These are phyloP conservation scores for Euphorbia peplus DNA, from an alignment of 345 rosid species.

Conservation along the genomic window DNA sequence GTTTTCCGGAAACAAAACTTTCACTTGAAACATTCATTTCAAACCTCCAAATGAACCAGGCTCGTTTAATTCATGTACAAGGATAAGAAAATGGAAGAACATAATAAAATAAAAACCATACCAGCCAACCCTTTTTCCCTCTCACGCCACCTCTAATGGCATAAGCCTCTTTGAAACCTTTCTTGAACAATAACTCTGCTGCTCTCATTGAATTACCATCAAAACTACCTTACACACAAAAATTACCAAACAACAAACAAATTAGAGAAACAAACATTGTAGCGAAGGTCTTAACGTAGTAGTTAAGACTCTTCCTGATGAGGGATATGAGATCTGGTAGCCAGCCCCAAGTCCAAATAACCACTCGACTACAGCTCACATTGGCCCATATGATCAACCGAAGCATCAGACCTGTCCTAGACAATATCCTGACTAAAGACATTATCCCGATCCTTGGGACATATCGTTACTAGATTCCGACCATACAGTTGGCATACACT, in stretches of 20 bases:
- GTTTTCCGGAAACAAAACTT: neutral
- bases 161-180: slow-evolving; percentile 84
- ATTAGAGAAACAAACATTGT: slow-evolving; percentile 3
- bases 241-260: slow-evolving; percentile 12
- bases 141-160: slow-evolving; percentile 78
- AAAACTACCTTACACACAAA: slow-evolving; percentile 81
- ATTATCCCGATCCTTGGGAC: too few species aligned
- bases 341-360: too few species aligned
- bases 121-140: slow-evolving; percentile 94
- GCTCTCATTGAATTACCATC: slow-evolving; percentile 76
- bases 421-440: too few species aligned
- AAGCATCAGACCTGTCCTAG: too few species aligned
- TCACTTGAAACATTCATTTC: neutral
- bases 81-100: neutral
- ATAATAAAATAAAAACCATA: slow-evolving; percentile 34
- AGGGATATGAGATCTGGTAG: too few species aligned
- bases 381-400: too few species aligned
- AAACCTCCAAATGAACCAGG: neutral
- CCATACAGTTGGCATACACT: too few species aligned
- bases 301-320: too few species aligned
- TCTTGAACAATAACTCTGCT: slow-evolving; percentile 64
- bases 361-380: too few species aligned
- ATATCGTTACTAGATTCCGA: too few species aligned
- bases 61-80: neutral
- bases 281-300: too few species aligned